Percentiles rank a stretch among this genome's conserved stretches.
These are phyloP conservation scores for Capronia coronata DNA, from an alignment of 2,329 filamentous ascomycete species.

Conservation along the genomic window DNA sequence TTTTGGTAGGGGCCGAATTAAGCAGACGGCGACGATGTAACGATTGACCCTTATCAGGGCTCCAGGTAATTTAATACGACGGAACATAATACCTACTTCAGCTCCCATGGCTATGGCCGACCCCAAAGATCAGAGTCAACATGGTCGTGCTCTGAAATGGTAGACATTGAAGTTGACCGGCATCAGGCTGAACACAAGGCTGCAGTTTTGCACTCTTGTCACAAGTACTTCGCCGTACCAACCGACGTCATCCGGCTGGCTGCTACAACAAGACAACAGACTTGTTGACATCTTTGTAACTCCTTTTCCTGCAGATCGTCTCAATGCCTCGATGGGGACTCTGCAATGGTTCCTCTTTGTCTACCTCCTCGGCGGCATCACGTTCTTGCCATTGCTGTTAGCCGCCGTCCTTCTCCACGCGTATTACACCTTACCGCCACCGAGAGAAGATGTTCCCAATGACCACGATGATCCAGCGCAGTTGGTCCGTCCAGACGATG, in stretches of 20 bases:
- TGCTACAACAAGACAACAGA: neutral
- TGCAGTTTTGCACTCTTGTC: neutral
- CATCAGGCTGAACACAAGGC: neutral
- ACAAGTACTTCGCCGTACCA: neutral
- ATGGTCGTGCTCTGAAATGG: too few relatives aligned
- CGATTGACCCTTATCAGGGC: too few relatives aligned
- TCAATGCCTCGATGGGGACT: conserved; percentile 22
- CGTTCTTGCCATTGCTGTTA: conserved; percentile 71
- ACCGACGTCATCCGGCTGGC: neutral
- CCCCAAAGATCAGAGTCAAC: too few relatives aligned
- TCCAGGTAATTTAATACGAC: too few relatives aligned
- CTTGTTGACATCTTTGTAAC: conserved; percentile 3
- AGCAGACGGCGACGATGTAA: too few relatives aligned
- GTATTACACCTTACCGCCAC: conserved; percentile 59
- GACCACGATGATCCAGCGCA: conserved; percentile 38
- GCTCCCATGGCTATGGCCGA: too few relatives aligned
- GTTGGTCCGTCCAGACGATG: conserved; percentile 52
- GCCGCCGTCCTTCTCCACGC: conserved; percentile 57
- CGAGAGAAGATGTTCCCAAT: conserved; percentile 9
- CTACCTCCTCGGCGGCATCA: conserved; percentile 81
- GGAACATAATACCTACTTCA: too few relatives aligned
- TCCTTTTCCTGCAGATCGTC: neutral
- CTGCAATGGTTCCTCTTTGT: conserved; percentile 55
- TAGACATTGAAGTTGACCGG: too few relatives aligned
- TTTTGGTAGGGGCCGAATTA: too few relatives aligned